These are phyloP conservation scores for Colletotrichum gigasporum DNA, from an alignment of 2,329 filamentous ascomycete genomes.

Conservation along the genomic window DNA sequence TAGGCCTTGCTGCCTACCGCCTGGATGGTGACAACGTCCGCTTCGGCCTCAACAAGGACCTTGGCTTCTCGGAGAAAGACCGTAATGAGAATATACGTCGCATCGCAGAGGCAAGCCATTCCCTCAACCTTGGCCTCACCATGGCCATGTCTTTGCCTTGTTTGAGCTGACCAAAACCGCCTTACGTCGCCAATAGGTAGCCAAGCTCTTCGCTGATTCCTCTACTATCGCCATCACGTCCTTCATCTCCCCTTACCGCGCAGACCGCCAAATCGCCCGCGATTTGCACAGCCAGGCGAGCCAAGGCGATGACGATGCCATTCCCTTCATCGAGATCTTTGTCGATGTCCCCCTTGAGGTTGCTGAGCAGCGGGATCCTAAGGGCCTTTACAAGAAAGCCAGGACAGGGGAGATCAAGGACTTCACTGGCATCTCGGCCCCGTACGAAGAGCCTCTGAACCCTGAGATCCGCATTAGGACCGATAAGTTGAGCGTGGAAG, in stretches of 20 bases:
- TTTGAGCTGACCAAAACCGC: neutral
- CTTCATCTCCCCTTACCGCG: slow-evolving; percentile 95
- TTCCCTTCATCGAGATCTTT: slow-evolving; percentile 93
- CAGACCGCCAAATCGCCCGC: slow-evolving; percentile 85
- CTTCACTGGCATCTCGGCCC: slow-evolving; percentile 94
- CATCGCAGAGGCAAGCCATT: slow-evolving; percentile 76
- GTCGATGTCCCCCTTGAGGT: slow-evolving; percentile 92
- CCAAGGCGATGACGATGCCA: slow-evolving; percentile 68
- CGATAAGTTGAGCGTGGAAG: slow-evolving; percentile 83
- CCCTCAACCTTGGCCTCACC: neutral
- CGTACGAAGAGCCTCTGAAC: slow-evolving; percentile 88
- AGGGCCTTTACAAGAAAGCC: slow-evolving; percentile 98
- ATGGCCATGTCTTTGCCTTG: neutral
- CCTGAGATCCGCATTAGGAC: slow-evolving; percentile 90
- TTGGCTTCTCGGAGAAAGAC: slow-evolving; percentile 92
- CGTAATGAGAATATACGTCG: slow-evolving; percentile 98
- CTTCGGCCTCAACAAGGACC: slow-evolving; percentile 97
- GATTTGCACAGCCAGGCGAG: slow-evolving; percentile 75
- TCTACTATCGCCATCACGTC: slow-evolving; percentile 89
- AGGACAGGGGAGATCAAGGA: slow-evolving; percentile 93
- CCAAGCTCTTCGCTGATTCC: slow-evolving; percentile 94
- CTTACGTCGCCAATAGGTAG: slow-evolving; percentile 66
- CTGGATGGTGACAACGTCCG: slow-evolving; percentile 98
- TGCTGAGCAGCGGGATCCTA: slow-evolving; percentile 94
- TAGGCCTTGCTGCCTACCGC: slow-evolving; percentile 85